Base-by-base conservation (phyloP, 2,329 filamentous ascomycete genomes). In the Bimuria novae-zelandiae region DNA sequence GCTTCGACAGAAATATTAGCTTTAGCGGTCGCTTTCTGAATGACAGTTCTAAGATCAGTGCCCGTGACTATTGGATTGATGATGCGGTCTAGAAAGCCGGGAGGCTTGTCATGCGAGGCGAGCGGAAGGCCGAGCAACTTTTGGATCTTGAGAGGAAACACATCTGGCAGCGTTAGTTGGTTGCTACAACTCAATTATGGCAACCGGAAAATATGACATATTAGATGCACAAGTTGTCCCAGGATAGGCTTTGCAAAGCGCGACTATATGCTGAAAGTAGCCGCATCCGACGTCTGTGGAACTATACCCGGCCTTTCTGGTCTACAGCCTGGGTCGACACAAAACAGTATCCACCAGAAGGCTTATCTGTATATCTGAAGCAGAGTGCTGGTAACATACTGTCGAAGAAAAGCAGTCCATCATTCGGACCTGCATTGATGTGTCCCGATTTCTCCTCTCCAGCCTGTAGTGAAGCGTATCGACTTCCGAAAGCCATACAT, bases 341-440 rank as follows among this genome's bases (percentile, higher is more conserved):
- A n/a, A n/a, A n/a, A 27, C 25, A 27, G 25, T 27, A 27, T 27
- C 25, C 10, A n/a, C n/a, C n/a, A n/a, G n/a, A n/a, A n/a, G n/a
- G n/a, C 10, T 27, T 27, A 27, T 27, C 25, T 29, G 14, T 11
- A 29, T 16, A 29, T 14, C 7, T 33, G 17, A 19, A 19, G 8
- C 17, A 39, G 17, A 23, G n/a, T 40, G n/a, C 30, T 7, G 29
- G 19, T 7, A 30, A 67, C 85, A 70, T 75, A 92, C 89, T 96
- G 70, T 96, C 92, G 67, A 97, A 87, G 77, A 95, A 99, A 6
- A 97, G 74, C 40, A 97, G 86, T 0, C 88, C 87, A 76, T 97
- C 90, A 62, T 92, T 89, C 1, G 87, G 77, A 2, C 80, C 82
- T 10, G 89, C 82, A n/a, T 82, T 79, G 61, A 97, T 96, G 65